A percentile compares a stretch with the other conserved stretches of the same genome.
phyloP scores from a whole-genome alignment of 176 grass and related monocot species.

The maize (Zea mays) region Zm-B73-REFERENCE-NAM-5.0 NC_050098.1:121288501-121289000 shows the following conservation, averaged over 20 bases:
- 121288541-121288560: slow-evolving; percentile 72
- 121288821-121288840: background rate
- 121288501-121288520: background rate
- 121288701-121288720: slow-evolving; percentile 17
- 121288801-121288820: background rate
- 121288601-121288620: background rate
- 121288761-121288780: slow-evolving; percentile 57
- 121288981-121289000: slow-evolving; percentile 29
- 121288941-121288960: background rate
- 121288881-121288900: background rate
- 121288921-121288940: slow-evolving; percentile 1
- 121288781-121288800: slow-evolving; percentile 46
- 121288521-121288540: slow-evolving; percentile 51
- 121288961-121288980: slow-evolving; percentile 36
- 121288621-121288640: no score
- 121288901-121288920: slow-evolving; percentile 4
- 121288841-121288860: background rate
- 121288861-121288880: background rate
- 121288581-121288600: slow-evolving; percentile 54
- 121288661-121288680: background rate
- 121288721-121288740: slow-evolving; percentile 26
- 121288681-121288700: slow-evolving; percentile 35
- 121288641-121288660: no score
- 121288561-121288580: slow-evolving; percentile 56
- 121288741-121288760: slow-evolving; percentile 3